Evolutionary conservation across 139 green algal species (phyloP).

Genomic region (Tetradesmus obliquus): DNA sequence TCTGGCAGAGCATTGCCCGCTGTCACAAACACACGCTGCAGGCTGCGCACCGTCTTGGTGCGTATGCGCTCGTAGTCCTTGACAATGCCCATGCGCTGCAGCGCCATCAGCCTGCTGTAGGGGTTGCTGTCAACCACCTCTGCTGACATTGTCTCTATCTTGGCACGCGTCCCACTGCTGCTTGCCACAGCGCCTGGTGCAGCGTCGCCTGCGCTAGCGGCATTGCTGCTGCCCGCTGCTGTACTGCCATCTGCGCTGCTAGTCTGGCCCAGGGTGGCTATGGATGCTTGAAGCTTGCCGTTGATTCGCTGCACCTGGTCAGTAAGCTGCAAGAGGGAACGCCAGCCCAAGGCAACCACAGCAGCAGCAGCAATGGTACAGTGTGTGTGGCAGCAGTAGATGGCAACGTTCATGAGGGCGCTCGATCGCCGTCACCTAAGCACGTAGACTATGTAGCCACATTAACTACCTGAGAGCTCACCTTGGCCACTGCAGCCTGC

Average conservation of each 20-base stretch:
- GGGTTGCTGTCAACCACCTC: conserved; percentile 91
- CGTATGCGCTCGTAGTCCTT: conserved; percentile 94
- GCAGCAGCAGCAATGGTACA: background rate
- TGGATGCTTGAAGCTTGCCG: conserved; percentile 16
- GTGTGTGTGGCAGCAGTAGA: background rate
- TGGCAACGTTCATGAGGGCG: background rate
- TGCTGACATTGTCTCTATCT: conserved; percentile 81
- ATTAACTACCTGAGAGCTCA: background rate
- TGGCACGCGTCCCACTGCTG: conserved; percentile 2
- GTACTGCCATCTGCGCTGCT: background rate
- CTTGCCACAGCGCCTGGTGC: background rate
- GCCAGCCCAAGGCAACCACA: background rate
- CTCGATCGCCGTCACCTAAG: too few species aligned
- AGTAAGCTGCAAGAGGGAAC: background rate
- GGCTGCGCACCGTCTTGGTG: conserved; percentile 67
- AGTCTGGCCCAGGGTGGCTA: background rate
- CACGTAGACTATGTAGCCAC: background rate
- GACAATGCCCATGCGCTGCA: conserved; percentile 98
- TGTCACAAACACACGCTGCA: background rate
- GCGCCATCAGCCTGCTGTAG: conserved; percentile 93
- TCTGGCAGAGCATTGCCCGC: background rate
- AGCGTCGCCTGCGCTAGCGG: background rate
- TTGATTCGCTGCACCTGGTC: conserved; percentile 3
- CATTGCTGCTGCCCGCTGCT: background rate
- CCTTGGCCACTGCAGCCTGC: conserved; percentile 44